A percentile compares a stretch with the other conserved stretches of the same genome.
Evolutionary conservation across 371 early-diverging fungal genomes (phyloP).

Genomic region (Thermomucor indicae-seudaticae): DNA sequence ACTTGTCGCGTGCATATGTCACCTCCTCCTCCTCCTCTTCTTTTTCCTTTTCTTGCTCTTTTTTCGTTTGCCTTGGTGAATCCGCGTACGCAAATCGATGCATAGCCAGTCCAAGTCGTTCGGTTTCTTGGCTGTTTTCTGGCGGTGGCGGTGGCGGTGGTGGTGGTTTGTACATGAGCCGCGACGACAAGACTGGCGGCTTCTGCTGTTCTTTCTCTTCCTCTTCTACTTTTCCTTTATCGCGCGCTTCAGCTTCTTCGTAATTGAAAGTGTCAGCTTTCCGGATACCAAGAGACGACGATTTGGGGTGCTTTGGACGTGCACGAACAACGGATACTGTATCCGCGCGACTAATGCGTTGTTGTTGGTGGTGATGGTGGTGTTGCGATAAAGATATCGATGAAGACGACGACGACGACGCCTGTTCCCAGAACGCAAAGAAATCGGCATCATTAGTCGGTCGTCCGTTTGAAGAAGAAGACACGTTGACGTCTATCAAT

Average conservation of each 20-base stretch:
- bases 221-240: too few relatives aligned
- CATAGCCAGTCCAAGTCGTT: too few relatives aligned
- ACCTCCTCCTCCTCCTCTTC: background rate
- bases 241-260: conserved; percentile 82
- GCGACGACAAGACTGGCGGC: background rate
- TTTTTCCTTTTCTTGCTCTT: background rate
- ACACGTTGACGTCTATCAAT: conserved; percentile 9
- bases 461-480: background rate
- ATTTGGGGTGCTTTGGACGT: conserved; percentile 4
- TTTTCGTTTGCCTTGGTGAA: background rate
- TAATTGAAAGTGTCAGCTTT: conserved; percentile 52
- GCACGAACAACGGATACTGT: too few relatives aligned
- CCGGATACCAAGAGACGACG: conserved; percentile 8
- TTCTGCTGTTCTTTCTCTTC: conserved; percentile 69
- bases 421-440: conserved; percentile 17
- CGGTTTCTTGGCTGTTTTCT: too few relatives aligned
- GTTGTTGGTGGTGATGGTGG: background rate
- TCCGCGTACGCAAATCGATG: too few relatives aligned
- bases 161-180: background rate
- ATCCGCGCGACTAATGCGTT: too few relatives aligned
- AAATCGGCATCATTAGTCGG: conserved; percentile 12
- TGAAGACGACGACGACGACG: background rate
- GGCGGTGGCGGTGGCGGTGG: too few relatives aligned
- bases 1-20: conserved; percentile 55
- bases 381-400: background rate